A percentile compares a stretch with the other conserved stretches of the same genome.
These are phyloP conservation scores for Papiliotrema nemorosa DNA, from an alignment of 1,284 basidiomycete genomes.

Conservation along the genomic window DNA sequence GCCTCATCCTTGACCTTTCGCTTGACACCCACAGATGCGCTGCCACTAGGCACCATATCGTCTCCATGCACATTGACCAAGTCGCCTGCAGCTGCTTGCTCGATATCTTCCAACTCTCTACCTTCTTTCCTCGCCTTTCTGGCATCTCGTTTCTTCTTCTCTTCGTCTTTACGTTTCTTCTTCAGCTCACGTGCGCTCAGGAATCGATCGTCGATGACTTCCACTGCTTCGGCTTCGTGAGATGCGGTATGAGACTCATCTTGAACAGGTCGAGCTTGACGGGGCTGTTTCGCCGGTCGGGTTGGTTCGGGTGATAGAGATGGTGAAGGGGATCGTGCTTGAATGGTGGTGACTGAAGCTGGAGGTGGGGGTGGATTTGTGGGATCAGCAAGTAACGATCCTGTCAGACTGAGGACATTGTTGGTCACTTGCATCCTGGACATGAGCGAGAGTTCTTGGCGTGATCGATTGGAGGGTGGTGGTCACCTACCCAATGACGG, in stretches of 20 bases:
- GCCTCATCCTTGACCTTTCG: slow-evolving; percentile 2
- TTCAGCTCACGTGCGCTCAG: slow-evolving; percentile 36
- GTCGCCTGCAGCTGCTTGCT: slow-evolving; percentile 16
- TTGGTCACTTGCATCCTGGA: slow-evolving; percentile 84
- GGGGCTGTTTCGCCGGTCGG: slow-evolving; percentile 2
- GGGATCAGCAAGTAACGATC: slow-evolving; percentile 81
- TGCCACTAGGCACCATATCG: too few relatives aligned
- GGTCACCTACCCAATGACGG: slow-evolving; percentile 74
- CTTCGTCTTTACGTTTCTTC: slow-evolving; percentile 42
- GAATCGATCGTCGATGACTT: slow-evolving; percentile 28
- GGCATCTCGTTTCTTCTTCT: slow-evolving; percentile 36
- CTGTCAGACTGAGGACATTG: slow-evolving; percentile 88
- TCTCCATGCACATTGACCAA: slow-evolving; percentile 11
- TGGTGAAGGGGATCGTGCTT: slow-evolving; percentile 17
- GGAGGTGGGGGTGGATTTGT: slow-evolving; percentile 63
- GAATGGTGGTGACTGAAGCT: slow-evolving; percentile 8
- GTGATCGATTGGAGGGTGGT: not conserved
- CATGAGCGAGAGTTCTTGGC: not conserved
- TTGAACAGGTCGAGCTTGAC: slow-evolving; percentile 2
- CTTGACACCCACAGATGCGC: not conserved
- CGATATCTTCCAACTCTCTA: slow-evolving; percentile 15
- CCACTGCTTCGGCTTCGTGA: slow-evolving; percentile 7
- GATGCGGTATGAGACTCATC: slow-evolving; percentile 7
- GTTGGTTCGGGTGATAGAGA: slow-evolving; percentile 25
- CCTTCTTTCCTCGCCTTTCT: slow-evolving; percentile 42